phyloP scores from a whole-genome alignment of 73 alveolate species.

The Paramecium pentaurelia region DNA sequence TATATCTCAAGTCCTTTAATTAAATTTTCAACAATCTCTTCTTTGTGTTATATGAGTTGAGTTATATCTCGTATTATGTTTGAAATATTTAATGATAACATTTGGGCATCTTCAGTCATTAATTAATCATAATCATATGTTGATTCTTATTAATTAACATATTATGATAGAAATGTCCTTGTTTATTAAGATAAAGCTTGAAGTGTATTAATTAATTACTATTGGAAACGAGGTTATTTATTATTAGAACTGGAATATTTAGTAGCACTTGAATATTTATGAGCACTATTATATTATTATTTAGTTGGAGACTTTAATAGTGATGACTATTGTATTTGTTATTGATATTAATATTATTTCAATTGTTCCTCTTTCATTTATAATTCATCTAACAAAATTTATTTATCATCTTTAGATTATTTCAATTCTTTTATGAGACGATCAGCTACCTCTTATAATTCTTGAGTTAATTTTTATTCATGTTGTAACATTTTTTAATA shows the following conservation, averaged over 20 bases:
- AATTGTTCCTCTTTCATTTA: not conserved
- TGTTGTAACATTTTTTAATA: conserved; percentile 22
- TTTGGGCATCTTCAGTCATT: not conserved
- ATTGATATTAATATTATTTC: not conserved
- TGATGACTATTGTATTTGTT: not conserved
- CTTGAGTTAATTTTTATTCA: conserved; percentile 1
- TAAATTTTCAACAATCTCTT: not conserved
- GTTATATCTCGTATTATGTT: not conserved
- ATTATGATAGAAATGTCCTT: not conserved
- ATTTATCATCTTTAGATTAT: not conserved
- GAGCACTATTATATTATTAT: not conserved
- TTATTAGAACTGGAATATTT: not conserved
- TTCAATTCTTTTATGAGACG: conserved; percentile 11
- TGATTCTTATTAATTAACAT: not conserved
- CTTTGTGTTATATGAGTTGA: not conserved
- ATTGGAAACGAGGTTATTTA: not conserved
- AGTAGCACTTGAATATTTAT: not conserved
- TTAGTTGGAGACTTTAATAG: not conserved
- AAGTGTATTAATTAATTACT: not conserved
- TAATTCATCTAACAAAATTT: not conserved
- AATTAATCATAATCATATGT: not conserved
- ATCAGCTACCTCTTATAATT: conserved; percentile 24
- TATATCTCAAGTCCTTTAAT: not conserved
- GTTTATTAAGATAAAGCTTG: not conserved
- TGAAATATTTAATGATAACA: not conserved